Evolutionary conservation across 176 grass and related monocot species (phyloP), one percentile per base, ranked within the genome.

Genomic region (Lolium multiflorum): DNA sequence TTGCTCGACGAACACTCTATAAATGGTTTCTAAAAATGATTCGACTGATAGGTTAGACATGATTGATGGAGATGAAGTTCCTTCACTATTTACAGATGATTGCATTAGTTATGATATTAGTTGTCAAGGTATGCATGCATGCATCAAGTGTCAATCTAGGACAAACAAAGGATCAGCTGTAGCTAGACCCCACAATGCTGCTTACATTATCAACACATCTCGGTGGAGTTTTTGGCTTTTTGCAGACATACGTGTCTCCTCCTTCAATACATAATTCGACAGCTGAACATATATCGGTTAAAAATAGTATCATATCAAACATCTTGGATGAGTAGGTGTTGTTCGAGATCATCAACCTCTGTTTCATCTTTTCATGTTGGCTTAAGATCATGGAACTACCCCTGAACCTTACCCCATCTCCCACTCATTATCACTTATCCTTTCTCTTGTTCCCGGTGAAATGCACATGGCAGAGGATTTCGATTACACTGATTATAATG

Each of bases 111-210:
- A 61, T 62, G 81, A 65, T 24, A 31, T 21, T 71, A 57, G 10
- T 41, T 77, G 52, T 20, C 47, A 75, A 51, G 47, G 72, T 28
- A 14, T 81, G 44, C 68, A 41, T 68, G 66, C 49, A 78, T 41
- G 56, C 43, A 77, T 55, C 25, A 76, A 71, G 20, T 83, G 50
- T 83, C 67, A 82, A 88, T 82, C 86, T 69, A 70, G 80, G 60
- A 82, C 71, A 69, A 76, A 82, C 79, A 82, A 82, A 85, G 18
- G 22, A 74, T 74, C 21, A 47, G 37, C 48, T 81, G 46, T 81
- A 47, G 67, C 49, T 51, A 20, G 67, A 31, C 67, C 66, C 52
- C 81, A 55, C 44, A 20, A 11, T 65, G 13, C 25, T 77, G 41
- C 17, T 62, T 31, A 66, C n/a, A 25, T 17, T 76, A 76, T 54